Conservation (phyloP, 2,329 filamentous ascomycete species). For the Fusarium aywerte region DNA sequence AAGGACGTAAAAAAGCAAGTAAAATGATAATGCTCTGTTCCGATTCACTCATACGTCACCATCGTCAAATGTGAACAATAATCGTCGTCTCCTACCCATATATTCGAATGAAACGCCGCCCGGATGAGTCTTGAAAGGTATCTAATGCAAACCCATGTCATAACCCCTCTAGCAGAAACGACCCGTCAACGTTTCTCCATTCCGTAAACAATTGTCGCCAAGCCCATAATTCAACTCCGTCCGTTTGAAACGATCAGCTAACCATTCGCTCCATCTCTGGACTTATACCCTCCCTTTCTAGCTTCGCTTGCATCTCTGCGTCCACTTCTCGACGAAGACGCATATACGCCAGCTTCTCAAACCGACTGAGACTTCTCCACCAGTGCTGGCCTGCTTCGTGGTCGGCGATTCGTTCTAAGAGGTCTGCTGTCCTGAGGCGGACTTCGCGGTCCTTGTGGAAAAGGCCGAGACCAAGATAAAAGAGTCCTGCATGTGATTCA, state of each 20-base stretch:
- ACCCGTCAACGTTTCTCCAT: slow-evolving; percentile 27
- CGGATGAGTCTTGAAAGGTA: slow-evolving; percentile 35
- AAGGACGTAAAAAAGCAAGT: slow-evolving; percentile 33
- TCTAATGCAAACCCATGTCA: slow-evolving; percentile 33
- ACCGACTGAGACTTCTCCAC: slow-evolving; percentile 86
- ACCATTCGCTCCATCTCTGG: slow-evolving; percentile 59
- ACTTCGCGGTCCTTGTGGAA: slow-evolving; percentile 91
- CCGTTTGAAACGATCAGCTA: slow-evolving; percentile 54
- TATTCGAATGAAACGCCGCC: slow-evolving; percentile 42
- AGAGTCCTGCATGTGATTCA: slow-evolving; percentile 87
- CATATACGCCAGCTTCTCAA: slow-evolving; percentile 87
- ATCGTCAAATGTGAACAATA: slow-evolving; percentile 1
- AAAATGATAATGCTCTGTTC: slow-evolving; percentile 24
- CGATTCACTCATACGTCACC: slow-evolving; percentile 27
- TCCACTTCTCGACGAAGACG: slow-evolving; percentile 77
- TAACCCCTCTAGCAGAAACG: slow-evolving; percentile 36
- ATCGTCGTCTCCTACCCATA: slow-evolving; percentile 12
- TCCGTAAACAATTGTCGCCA: slow-evolving; percentile 21
- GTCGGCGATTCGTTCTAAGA: slow-evolving; percentile 83
- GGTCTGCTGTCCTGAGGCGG: slow-evolving; percentile 77
- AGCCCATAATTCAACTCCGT: slow-evolving; percentile 5
- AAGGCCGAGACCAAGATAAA: slow-evolving; percentile 89
- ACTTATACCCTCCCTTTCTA: slow-evolving; percentile 58
- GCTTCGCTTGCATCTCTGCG: slow-evolving; percentile 59
- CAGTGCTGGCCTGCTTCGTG: slow-evolving; percentile 95